Base-by-base conservation (phyloP, 805 yeast genomes). In the Kuraishia hungarica region DNA sequence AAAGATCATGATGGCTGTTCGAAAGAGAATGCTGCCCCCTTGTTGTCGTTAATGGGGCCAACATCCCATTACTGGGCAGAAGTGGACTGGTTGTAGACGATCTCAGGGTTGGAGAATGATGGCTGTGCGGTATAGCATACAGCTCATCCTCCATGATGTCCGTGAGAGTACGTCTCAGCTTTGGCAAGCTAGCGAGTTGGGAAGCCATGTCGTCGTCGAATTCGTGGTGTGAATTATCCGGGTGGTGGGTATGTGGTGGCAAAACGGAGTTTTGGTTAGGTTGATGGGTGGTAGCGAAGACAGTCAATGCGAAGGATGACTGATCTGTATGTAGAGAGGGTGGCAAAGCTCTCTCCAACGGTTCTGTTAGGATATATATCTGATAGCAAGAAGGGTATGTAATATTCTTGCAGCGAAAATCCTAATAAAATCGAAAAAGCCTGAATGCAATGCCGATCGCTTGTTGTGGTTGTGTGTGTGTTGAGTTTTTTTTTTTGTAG, bases 61-160 rank as follows among this genome's bases (percentile, higher is more conserved):
- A 51, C 49, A 57, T 53, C 19, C 56, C 51, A 17, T 49, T 50
- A 43, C 49, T 56, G 43, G 43, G 17, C 4, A 54, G 39, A 17
- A 35, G 35, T 39, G 58, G 58, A 55, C 59, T 66, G 23, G 71
- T 64, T 53, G 69, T 60, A 52, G 59, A 63, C 39, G 61, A 60
- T 49, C 57, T 59, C 52, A 59, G 59, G 51, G 55, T 60, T 39
- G 60, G 59, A n/a, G 61, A 23, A 10, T n/a, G 23, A 29, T 39
- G 24, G 24, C 53, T 39, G 28, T 24, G 51, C n/a, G 75, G 75
- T 24, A 66, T 59, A 51, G 74, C 78, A 59, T 80, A 81, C 29
- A 82, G 67, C 57, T 82, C 87, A 55, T 82, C 86, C 58, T 82
- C 86, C 76, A 81, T 75, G 21, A 81, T 77, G 58, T 81, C 86